Conservation (phyloP, 2,329 filamentous ascomycete genomes). For the Apiospora aurea region DNA sequence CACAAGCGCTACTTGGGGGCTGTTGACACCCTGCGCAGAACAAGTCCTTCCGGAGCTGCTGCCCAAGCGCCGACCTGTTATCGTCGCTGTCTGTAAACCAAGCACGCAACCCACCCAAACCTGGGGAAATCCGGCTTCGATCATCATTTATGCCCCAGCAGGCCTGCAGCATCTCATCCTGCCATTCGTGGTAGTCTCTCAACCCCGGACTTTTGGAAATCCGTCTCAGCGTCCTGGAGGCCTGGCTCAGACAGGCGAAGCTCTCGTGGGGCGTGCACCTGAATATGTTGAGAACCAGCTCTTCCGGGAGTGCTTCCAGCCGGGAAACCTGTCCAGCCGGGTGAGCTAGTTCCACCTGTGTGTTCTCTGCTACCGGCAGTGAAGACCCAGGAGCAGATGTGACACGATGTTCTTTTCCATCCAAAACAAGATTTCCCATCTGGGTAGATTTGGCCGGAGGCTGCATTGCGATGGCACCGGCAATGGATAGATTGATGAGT, state of each 20-base stretch:
- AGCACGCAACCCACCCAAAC: no score
- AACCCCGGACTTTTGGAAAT: not conserved
- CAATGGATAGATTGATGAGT: no score
- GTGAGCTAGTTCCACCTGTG: no score
- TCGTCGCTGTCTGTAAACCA: not conserved
- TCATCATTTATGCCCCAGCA: not conserved
- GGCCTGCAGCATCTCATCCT: not conserved
- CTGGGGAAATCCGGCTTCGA: no score
- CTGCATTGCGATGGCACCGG: no score
- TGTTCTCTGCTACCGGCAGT: no score
- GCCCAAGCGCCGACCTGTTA: not conserved
- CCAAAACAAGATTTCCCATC: no score
- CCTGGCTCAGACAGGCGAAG: not conserved
- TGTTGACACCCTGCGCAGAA: not conserved
- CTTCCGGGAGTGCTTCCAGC: not conserved
- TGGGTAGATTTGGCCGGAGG: no score
- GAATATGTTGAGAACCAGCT: not conserved
- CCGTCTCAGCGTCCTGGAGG: not conserved
- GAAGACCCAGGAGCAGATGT: no score
- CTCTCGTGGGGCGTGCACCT: not conserved
- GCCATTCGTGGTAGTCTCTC: not conserved
- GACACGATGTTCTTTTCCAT: no score
- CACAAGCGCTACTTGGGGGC: no score
- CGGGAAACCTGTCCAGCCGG: not conserved
- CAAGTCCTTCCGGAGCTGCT: not conserved